Evolutionary conservation across 139 green algal species (phyloP), one percentile per base, ranked within the genome.

Genomic region (Chlamydomonas applanata): DNA sequence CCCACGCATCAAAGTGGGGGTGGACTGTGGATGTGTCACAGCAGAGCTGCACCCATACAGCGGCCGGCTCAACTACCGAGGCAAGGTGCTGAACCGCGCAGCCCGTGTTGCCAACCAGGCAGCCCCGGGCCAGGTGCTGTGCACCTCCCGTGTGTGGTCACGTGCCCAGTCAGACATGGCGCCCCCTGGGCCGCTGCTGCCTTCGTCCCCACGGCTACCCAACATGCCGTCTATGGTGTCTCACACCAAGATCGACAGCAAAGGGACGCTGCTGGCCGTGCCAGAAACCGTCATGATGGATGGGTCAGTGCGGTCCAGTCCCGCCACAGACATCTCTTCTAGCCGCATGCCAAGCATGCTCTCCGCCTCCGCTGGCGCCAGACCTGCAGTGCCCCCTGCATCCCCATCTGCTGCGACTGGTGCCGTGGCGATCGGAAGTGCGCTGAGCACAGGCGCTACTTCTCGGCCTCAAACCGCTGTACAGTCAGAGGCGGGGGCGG

Each of bases 71-170:
- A 44, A 24, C 45, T 83, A 83, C 54, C 59, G 78, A 24, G 78
- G 78, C 30, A 79, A 76, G 69, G 72, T 79, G 0, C 79, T 83
- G 65, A 83, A 83, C 62, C 78, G 78, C n/a, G 72, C 72, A 2
- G 56, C 72, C 3, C 60, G 72, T 30, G 61, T 77, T 2, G 72
- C 72, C 2, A 61, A 46, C 45, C 53, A 56, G 45, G 72, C 72
- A 0, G 61, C 72, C 2, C 20, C 72, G 2, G 72, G 72, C 0
- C 72, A 78, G 72, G 72, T 78, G 62, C 44, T 72, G 32, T 63
- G 56, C 20, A 76, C 57, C 2, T 59, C 56, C n/a, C 35, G 25
- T 2, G 45, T 46, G 16, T 76, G 71, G 71, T 27, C 24, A 7
- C 22, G 53, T 29, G 45, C 24, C 29, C 34, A 68, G 25, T 32